These are phyloP conservation scores for Paecilomyces niveus DNA, from an alignment of 2,329 filamentous ascomycete species.

Conservation along the genomic window DNA sequence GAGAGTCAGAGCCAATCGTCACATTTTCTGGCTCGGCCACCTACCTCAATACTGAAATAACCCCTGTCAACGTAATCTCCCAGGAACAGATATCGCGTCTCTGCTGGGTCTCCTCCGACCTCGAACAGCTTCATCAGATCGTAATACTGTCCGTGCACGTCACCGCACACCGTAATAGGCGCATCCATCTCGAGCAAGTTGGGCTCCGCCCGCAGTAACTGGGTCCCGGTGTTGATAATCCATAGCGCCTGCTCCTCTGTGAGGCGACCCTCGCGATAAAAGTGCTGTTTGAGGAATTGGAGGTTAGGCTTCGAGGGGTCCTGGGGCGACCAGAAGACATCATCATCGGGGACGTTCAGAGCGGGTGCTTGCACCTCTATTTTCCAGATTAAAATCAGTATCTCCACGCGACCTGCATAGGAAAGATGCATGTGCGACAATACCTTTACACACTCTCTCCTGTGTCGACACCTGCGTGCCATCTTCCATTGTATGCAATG, in stretches of 20 bases:
- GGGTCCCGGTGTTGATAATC: conserved; percentile 83
- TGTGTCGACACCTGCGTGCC: conserved; percentile 88
- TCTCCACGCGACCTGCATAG: conserved; percentile 11
- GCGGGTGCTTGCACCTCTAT: conserved; percentile 96
- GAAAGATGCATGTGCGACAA: conserved; percentile 7
- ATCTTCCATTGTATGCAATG: conserved; percentile 97
- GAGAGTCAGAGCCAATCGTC: conserved; percentile 4
- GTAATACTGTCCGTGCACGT: conserved; percentile 98
- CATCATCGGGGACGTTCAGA: conserved; percentile 83
- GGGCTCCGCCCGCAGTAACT: conserved; percentile 81
- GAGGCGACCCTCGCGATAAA: conserved; percentile 93
- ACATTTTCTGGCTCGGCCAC: conserved; percentile 10
- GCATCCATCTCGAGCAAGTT: conserved; percentile 99
- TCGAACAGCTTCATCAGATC: conserved; percentile 99
- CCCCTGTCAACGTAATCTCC: conserved; percentile 97
- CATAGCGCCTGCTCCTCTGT: conserved; percentile 96
- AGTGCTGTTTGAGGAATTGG: conserved; percentile 92
- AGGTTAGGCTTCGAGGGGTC: conserved; percentile 86
- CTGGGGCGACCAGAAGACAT: conserved; percentile 86
- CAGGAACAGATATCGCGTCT: conserved; percentile 93
- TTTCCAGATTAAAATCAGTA: conserved; percentile 5
- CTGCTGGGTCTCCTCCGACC: conserved; percentile 90
- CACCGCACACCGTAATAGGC: conserved; percentile 95
- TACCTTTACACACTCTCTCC: conserved; percentile 98
- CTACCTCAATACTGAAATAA: conserved; percentile 93